Evolutionary conservation across 1,139 yeast species (phyloP).

Genomic region (Candida smagusa): DNA sequence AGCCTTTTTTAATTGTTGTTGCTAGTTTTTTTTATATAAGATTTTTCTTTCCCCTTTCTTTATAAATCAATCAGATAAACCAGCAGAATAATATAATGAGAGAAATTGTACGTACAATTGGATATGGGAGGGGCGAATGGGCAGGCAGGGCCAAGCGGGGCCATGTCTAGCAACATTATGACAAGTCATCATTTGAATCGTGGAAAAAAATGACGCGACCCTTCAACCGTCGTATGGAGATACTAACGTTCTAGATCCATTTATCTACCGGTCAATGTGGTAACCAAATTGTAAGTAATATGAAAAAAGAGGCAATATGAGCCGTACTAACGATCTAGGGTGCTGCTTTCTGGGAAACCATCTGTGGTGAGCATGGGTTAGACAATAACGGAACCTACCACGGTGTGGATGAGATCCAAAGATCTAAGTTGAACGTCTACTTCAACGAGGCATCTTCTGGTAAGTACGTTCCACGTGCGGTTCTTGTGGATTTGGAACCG

Average conservation of each 20-base stretch:
- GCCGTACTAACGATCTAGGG: slow-evolving; percentile 51
- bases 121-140: no score
- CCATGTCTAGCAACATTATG: neutral
- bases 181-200: neutral
- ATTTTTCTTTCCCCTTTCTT: slow-evolving; percentile 6
- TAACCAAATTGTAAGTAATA: slow-evolving; percentile 83
- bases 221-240: neutral
- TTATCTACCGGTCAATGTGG: slow-evolving; percentile 99
- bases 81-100: slow-evolving; percentile 35
- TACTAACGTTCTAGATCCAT: slow-evolving; percentile 60
- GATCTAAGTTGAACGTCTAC: slow-evolving; percentile 49
- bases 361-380: slow-evolving; percentile 94
- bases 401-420: slow-evolving; percentile 67
- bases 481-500: slow-evolving; percentile 88
- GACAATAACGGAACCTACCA: slow-evolving; percentile 78
- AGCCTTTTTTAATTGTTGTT: slow-evolving; percentile 7
- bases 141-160: no score
- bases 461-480: slow-evolving; percentile 91
- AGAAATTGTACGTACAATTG: slow-evolving; percentile 49
- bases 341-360: slow-evolving; percentile 97
- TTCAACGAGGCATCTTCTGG: slow-evolving; percentile 67
- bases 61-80: slow-evolving; percentile 2
- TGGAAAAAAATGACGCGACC: neutral
- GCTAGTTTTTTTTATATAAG: slow-evolving; percentile 7
- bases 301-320: neutral